phyloP scores from a whole-genome alignment of 192 early-diverging fungal genomes.

The Pilaira anomala region DNA sequence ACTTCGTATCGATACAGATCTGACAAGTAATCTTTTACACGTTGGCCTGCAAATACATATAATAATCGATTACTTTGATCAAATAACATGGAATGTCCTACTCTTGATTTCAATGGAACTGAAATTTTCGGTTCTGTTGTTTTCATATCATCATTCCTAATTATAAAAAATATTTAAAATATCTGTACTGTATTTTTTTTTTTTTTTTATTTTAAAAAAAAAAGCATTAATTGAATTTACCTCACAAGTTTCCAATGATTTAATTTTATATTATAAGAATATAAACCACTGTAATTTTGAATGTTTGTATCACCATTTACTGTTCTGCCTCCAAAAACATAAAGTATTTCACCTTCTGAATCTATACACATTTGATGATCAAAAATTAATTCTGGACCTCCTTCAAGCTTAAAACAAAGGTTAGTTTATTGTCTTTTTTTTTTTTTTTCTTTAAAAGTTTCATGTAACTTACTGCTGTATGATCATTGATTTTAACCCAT shows the following conservation, averaged over 20 bases:
- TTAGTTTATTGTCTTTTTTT: neutral
- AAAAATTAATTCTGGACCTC: conserved; percentile 85
- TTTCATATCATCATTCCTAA: neutral
- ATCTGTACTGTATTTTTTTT: neutral
- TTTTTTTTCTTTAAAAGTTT: neutral
- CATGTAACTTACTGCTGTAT: conserved; percentile 64
- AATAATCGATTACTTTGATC: conserved; percentile 69
- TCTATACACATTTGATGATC: conserved; percentile 96
- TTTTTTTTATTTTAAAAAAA: neutral
- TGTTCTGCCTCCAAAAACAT: conserved; percentile 89
- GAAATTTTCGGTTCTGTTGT: neutral
- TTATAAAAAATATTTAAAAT: neutral
- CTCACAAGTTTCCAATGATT: conserved; percentile 76
- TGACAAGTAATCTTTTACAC: conserved; percentile 74
- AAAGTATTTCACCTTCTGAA: conserved; percentile 60
- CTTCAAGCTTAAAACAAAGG: conserved; percentile 71
- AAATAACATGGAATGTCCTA: conserved; percentile 89
- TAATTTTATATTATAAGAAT: conserved; percentile 67
- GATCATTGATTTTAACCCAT: conserved; percentile 73
- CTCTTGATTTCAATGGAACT: conserved; percentile 68
- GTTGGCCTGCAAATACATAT: conserved; percentile 88
- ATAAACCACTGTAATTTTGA: conserved; percentile 84
- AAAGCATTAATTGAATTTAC: conserved; percentile 14
- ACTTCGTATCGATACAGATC: conserved; percentile 87
- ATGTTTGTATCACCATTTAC: conserved; percentile 62